Evolutionary conservation across 208 protist species (phyloP), one percentile per base, ranked within the genome.

Genomic region (Acanthamoeba quina): DNA sequence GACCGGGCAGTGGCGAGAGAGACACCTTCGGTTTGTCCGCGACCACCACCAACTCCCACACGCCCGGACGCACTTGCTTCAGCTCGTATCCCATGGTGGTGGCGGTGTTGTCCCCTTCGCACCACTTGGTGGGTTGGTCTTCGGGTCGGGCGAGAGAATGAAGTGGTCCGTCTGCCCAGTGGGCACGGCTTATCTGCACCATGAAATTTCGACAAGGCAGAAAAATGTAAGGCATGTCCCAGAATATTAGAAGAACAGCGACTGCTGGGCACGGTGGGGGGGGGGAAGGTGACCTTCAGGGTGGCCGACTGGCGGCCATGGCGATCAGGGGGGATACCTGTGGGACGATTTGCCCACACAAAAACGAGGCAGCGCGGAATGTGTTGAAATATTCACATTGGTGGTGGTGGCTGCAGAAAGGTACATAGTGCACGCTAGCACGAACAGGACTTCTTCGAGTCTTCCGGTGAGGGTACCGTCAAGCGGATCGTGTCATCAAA

Each of bases 211-310:
- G 13, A 31, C 10, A 37, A 41, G 26, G 11, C 31, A 74, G 66
- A 74, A 74, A 74, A 74, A 74, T 74, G 66, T 31, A 74, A 74
- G 66, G 31, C 31, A 74, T 74, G 66, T 31, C 66, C 66, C n/a
- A 15, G 66, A 74, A 74, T 74, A 74, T 74, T 74, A 31, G 15
- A 19, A 13, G 66, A 74, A 34, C 31, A 34, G 31, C 31, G 31
- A 34, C 31, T 34, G 31, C 31, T 34, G 31, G 31, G 31, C 31
- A 34, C 31, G 31, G 31, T 34, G 31, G 31, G 31, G 31, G 31
- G 31, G 31, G 31, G 31, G 31, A 34, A 34, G 37, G 37, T 41
- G 37, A 5, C 37, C 37, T 41, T 5, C 37, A 3, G 60, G n/a
- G 24, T 13, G n/a, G 31, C 31, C 31, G 31, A 34, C 31, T 29